Evolutionary conservation across 768 basidiomycete species (phyloP), one percentile per base, ranked within the genome.

Genomic region (Leccinellum albellum): DNA sequence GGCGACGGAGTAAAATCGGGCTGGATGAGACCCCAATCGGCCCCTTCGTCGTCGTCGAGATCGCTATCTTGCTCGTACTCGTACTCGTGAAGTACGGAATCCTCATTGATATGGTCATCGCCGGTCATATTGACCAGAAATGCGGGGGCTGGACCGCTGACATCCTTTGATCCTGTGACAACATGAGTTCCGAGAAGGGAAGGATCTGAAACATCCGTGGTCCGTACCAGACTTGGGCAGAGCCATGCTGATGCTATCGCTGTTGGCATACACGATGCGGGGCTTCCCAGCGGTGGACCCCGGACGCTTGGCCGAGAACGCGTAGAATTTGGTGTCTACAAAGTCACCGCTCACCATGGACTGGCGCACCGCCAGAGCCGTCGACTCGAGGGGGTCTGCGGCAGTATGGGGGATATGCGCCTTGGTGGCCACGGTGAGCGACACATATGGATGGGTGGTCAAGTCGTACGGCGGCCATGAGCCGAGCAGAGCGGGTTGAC

Each of bases 21-120:
- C 21, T 26, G 29, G 4, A 1, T 29, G 23, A 2, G 2, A 23
- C 20, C n/a, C 24, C 3, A 14, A 14, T 55, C 57, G 0, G 23
- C 33, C 1, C 53, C 57, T 5, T 59, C 61, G 15, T 70, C 67
- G 17, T 65, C 68, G 5, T 72, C 70, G 20, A 70, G 66, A 46
- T 70, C 69, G 40, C 70, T 72, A 31, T 70, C 69, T 23, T 53
- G 58, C 20, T 72, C 62, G 12, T 70, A 71, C 13, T 61, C 62
- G 8, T 70, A 70, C 3, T 68, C 61, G 40, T 68, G 68, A 21
- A 68, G 66, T 0, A 70, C 23, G 8, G 67, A 55, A 21, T 70
- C 50, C 10, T 15, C 35, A 21, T 47, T 51, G 50, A 68, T 56
- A 2, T 69, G 65, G 6, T 52, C 33, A 24, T 68, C 67, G 44